Evolutionary conservation across 1,284 basidiomycete genomes (phyloP).

Genomic region (Peniophora sp.): DNA sequence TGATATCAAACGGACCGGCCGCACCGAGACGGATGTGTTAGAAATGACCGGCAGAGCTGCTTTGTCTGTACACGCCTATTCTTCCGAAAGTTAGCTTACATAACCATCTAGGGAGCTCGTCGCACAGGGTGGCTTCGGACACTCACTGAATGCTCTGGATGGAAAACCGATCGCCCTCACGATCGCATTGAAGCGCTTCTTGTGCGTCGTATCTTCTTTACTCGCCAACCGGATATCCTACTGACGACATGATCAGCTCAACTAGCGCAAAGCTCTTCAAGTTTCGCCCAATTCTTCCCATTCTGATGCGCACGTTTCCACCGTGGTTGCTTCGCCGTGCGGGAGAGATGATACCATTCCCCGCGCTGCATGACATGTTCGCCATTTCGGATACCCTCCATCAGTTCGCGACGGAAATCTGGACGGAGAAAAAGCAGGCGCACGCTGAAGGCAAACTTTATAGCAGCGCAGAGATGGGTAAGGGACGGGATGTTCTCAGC

Average conservation of each 20-base stretch:
- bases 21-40: slow-evolving; percentile 1
- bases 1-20: neutral
- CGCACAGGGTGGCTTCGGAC: slow-evolving; percentile 1
- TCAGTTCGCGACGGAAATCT: slow-evolving; percentile 26
- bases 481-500: slow-evolving; percentile 39
- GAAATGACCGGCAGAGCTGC: neutral
- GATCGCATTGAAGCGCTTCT: neutral
- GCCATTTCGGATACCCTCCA: slow-evolving; percentile 31
- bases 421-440: slow-evolving; percentile 29
- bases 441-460: slow-evolving; percentile 26
- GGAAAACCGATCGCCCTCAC: neutral
- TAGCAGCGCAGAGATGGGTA: slow-evolving; percentile 22
- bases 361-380: slow-evolving; percentile 23
- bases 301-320: slow-evolving; percentile 8
- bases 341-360: slow-evolving; percentile 26
- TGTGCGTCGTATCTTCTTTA: neutral
- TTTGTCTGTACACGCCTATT: too few relatives aligned
- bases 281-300: neutral
- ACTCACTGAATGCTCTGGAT: neutral
- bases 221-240: neutral
- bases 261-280: neutral
- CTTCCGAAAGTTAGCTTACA: too few relatives aligned
- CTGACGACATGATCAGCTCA: neutral
- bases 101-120: too few relatives aligned
- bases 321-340: slow-evolving; percentile 26